These are phyloP conservation scores for Penicillium psychrosexuale DNA, from an alignment of 2,329 filamentous ascomycete genomes.

Conservation along the genomic window DNA sequence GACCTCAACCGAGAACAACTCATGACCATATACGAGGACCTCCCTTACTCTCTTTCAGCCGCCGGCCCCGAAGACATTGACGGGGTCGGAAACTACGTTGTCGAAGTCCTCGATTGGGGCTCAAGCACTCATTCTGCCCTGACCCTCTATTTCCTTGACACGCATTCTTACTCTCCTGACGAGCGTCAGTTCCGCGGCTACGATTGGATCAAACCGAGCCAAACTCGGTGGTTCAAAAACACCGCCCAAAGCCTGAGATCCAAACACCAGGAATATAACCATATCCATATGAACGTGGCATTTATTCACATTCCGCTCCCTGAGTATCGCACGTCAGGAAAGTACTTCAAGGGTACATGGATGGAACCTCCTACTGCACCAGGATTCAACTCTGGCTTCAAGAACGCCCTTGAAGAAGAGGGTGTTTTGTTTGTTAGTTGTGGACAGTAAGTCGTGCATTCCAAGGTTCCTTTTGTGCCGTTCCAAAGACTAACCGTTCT, in stretches of 20 bases:
- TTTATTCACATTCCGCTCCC: constrained; percentile 97
- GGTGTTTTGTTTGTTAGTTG: constrained; percentile 84
- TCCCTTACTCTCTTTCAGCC: constrained; percentile 85
- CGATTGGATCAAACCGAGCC: constrained; percentile 92
- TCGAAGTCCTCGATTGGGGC: constrained; percentile 82
- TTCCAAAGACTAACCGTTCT: constrained; percentile 19
- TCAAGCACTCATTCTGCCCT: constrained; percentile 81
- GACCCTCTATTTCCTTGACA: constrained; percentile 92
- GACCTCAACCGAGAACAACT: constrained; percentile 71
- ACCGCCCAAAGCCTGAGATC: constrained; percentile 72
- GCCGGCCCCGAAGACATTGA: constrained; percentile 80
- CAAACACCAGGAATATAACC: constrained; percentile 78
- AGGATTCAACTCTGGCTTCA: constrained; percentile 86
- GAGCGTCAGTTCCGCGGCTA: constrained; percentile 87
- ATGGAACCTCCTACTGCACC: constrained; percentile 84
- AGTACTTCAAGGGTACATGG: constrained; percentile 67
- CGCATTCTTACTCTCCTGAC: constrained; percentile 86
- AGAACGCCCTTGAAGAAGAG: constrained; percentile 80
- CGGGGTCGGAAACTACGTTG: constrained; percentile 89
- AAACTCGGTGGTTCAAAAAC: constrained; percentile 90
- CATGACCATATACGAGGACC: constrained; percentile 80
- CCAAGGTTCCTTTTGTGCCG: neutral
- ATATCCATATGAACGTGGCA: constrained; percentile 90
- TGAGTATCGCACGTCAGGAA: constrained; percentile 68
- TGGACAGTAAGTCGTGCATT: constrained; percentile 66